A percentile compares a stretch with the other conserved stretches of the same genome.
phyloP scores from a whole-genome alignment of 2,329 filamentous ascomycete genomes.

The Xylariales sp. region DNA sequence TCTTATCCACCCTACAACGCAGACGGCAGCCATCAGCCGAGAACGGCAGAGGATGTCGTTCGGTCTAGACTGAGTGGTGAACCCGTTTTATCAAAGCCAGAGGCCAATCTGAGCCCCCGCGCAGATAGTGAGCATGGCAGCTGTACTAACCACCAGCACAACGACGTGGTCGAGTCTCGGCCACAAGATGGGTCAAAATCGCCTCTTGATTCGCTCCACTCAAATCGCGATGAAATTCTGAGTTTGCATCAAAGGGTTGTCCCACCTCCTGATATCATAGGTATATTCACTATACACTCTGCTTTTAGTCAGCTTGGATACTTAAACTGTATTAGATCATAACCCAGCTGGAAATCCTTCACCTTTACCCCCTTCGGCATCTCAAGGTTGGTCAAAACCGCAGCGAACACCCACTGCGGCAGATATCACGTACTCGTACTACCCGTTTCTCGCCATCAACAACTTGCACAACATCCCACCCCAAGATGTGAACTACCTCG shows the following conservation, averaged over 20 bases:
- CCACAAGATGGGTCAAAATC: no score
- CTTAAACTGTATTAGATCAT: no score
- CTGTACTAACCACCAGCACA: slow-evolving; percentile 1
- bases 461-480: slow-evolving; percentile 34
- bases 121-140: slow-evolving; percentile 9
- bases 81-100: slow-evolving; percentile 11
- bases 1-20: slow-evolving; percentile 24
- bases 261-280: background rate
- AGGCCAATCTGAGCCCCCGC: slow-evolving; percentile 10
- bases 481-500: slow-evolving; percentile 42
- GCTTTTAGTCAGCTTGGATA: no score
- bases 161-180: no score
- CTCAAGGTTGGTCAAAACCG: no score
- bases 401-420: slow-evolving; percentile 21
- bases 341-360: no score
- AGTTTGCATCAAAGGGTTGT: background rate
- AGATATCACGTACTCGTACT: slow-evolving; percentile 37
- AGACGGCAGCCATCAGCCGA: slow-evolving; percentile 18
- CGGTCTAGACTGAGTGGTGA: slow-evolving; percentile 22
- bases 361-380: no score
- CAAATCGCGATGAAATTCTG: background rate
- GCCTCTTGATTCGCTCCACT: background rate
- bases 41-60: slow-evolving; percentile 22
- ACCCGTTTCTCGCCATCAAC: slow-evolving; percentile 35
- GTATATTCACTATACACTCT: no score